These are phyloP conservation scores for Populus tremula DNA, from an alignment of 345 rosid genomes.

Conservation along the genomic window DNA sequence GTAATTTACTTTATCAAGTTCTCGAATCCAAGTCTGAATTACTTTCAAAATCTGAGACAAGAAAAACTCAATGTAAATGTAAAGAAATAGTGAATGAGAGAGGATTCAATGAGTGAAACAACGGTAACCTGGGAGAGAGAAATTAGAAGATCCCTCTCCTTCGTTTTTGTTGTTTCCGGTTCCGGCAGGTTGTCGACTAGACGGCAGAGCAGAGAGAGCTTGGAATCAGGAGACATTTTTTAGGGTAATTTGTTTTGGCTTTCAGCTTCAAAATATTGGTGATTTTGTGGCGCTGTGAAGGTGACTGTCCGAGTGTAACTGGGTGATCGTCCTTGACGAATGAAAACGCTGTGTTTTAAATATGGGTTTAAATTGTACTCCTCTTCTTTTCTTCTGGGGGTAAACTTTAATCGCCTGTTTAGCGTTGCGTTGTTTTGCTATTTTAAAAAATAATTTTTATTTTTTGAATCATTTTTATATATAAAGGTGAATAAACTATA, in stretches of 20 bases:
- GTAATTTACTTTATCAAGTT: slow-evolving; percentile 17
- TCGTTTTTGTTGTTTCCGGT: slow-evolving; percentile 27
- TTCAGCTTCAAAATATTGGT: background rate
- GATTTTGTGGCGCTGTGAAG: background rate
- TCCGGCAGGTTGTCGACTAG: slow-evolving; percentile 47
- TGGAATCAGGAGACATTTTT: slow-evolving; percentile 34
- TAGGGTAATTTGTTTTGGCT: background rate
- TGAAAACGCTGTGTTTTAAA: no score
- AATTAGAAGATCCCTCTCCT: slow-evolving; percentile 47
- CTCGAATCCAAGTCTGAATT: slow-evolving; percentile 42
- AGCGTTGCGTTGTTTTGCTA: no score
- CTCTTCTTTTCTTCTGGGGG: background rate
- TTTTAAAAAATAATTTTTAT: no score
- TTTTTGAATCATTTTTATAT: no score
- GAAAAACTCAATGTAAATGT: background rate
- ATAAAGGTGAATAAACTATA: no score
- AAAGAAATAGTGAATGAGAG: background rate
- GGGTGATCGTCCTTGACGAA: no score
- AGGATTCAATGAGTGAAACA: background rate
- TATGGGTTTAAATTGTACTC: background rate
- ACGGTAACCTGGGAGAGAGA: slow-evolving; percentile 54
- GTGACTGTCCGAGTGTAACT: background rate
- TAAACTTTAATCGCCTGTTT: no score
- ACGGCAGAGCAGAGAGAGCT: slow-evolving; percentile 33
- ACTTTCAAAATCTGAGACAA: slow-evolving; percentile 42